A percentile compares a stretch with the other conserved stretches of the same genome.
These are phyloP conservation scores for Lasiosphaeria miniovina DNA, from an alignment of 495 filamentous ascomycete species.

Conservation along the genomic window DNA sequence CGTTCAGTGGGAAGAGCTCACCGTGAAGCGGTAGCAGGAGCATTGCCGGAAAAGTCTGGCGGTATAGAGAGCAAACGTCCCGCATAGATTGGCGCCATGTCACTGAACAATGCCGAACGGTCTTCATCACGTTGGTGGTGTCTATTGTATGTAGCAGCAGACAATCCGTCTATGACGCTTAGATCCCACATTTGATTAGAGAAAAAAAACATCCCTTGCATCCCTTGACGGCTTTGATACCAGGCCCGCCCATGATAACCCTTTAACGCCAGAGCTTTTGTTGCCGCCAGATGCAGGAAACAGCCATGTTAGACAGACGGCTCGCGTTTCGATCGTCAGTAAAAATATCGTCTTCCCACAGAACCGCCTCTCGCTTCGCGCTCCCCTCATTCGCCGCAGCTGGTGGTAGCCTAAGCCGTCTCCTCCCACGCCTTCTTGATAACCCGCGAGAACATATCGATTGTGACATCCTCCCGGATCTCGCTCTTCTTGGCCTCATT, in stretches of 20 bases:
- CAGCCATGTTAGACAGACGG: constrained; percentile 8
- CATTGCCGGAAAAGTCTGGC: neutral
- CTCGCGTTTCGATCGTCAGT: constrained; percentile 10
- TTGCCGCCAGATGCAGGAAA: constrained; percentile 29
- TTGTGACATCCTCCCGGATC: constrained; percentile 92
- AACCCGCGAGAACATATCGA: constrained; percentile 81
- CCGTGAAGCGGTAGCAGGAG: constrained; percentile 24
- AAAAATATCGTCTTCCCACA: constrained; percentile 1
- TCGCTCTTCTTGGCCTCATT: constrained; percentile 97
- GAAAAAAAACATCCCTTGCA: constrained; percentile 13
- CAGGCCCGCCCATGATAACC: constrained; percentile 24
- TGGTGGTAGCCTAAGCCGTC: constrained; percentile 51
- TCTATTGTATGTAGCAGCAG: constrained; percentile 14
- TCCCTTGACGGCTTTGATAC: constrained; percentile 20
- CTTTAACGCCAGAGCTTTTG: constrained; percentile 35
- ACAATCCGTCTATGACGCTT: neutral
- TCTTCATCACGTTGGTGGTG: constrained; percentile 24
- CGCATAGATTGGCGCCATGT: neutral
- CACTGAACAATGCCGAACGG: constrained; percentile 13
- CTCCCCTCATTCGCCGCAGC: neutral
- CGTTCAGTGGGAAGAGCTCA: constrained; percentile 91
- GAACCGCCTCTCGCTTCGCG: neutral
- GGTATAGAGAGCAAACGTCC: neutral
- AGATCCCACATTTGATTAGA: neutral
- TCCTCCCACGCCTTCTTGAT: constrained; percentile 90